Percentiles rank a stretch among this genome's conserved stretches.
phyloP scores from a whole-genome alignment of 139 green algal genomes.

The Coelastrella sp. region DNA sequence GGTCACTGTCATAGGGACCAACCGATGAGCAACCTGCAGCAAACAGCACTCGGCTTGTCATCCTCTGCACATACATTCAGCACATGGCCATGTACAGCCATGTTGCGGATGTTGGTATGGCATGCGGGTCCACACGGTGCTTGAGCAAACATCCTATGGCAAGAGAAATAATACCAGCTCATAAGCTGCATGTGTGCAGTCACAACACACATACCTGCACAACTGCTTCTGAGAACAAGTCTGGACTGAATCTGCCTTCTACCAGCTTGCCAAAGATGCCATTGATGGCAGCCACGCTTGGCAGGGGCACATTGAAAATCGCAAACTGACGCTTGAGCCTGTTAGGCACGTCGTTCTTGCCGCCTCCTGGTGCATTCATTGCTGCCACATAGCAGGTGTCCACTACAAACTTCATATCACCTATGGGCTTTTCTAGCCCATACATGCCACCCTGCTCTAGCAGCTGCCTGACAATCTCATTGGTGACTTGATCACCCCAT shows the following conservation, averaged over 20 bases:
- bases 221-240: slow-evolving; percentile 72
- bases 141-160: no score
- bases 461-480: slow-evolving; percentile 96
- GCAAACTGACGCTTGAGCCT: slow-evolving; percentile 96
- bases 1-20: slow-evolving; percentile 88
- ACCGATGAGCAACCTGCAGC: slow-evolving; percentile 75
- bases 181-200: no score
- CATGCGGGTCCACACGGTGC: no score
- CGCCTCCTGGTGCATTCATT: slow-evolving; percentile 90
- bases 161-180: no score
- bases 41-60: no score
- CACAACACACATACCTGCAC: slow-evolving; percentile 69
- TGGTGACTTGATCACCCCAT: slow-evolving; percentile 98
- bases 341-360: slow-evolving; percentile 96
- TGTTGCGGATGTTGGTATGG: no score
- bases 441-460: slow-evolving; percentile 96
- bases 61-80: no score
- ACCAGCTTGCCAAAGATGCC: slow-evolving; percentile 93
- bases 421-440: slow-evolving; percentile 95
- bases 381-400: slow-evolving; percentile 90
- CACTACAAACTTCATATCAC: slow-evolving; percentile 94
- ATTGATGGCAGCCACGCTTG: slow-evolving; percentile 88
- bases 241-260: slow-evolving; percentile 73
- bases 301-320: slow-evolving; percentile 92
- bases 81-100: no score